phyloP scores from a whole-genome alignment of 345 rosid species.

The Linum usitatissimum region DNA sequence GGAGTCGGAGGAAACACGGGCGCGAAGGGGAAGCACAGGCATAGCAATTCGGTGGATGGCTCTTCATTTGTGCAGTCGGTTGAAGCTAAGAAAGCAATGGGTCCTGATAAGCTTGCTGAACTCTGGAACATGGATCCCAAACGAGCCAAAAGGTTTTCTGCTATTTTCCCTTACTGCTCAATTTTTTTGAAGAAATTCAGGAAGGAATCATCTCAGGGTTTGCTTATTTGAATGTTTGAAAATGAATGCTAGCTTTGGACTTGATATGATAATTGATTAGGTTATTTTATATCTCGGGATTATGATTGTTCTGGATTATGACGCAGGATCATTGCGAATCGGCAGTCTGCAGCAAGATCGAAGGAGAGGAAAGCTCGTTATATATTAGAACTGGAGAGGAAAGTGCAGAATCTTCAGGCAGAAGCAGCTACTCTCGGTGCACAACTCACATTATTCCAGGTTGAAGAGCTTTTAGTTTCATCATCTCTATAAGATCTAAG shows the following conservation, averaged over 20 bases:
- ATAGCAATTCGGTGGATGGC: slow-evolving; percentile 6
- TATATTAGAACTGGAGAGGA: slow-evolving; percentile 67
- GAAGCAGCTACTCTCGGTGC: slow-evolving; percentile 79
- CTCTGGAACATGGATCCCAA: slow-evolving; percentile 26
- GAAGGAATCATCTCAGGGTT: not conserved
- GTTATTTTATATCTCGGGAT: no score
- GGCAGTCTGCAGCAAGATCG: slow-evolving; percentile 78
- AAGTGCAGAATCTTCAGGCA: slow-evolving; percentile 76
- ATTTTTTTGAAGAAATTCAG: not conserved
- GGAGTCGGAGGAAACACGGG: not conserved
- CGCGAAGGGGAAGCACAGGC: not conserved
- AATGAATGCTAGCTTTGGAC: no score
- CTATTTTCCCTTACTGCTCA: not conserved
- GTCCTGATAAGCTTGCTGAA: slow-evolving; percentile 10
- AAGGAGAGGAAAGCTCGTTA: slow-evolving; percentile 76
- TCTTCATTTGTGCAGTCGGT: not conserved
- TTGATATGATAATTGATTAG: no score
- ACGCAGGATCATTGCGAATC: slow-evolving; percentile 75
- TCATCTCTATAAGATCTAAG: not conserved
- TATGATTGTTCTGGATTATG: not conserved
- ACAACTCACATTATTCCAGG: slow-evolving; percentile 72
- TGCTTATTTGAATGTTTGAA: no score
- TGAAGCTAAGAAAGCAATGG: slow-evolving; percentile 10
- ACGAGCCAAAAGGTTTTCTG: slow-evolving; percentile 38
- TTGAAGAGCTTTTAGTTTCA: slow-evolving; percentile 9